Evolutionary conservation across 2,329 filamentous ascomycete species (phyloP), one percentile per base, ranked within the genome.

Genomic region (Cytospora leucostoma): DNA sequence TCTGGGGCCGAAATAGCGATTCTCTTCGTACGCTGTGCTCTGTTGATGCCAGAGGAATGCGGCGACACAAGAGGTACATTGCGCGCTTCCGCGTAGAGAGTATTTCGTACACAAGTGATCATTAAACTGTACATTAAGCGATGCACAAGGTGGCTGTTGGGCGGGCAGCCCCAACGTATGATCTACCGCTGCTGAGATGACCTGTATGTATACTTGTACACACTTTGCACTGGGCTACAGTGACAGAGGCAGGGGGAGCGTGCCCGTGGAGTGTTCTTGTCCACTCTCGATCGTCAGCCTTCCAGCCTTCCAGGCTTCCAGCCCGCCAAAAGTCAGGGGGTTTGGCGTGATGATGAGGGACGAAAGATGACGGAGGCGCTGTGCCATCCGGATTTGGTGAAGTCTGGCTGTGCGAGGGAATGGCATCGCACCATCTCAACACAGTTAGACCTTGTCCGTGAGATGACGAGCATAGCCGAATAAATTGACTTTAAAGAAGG

Each of bases 401-500:
- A 32, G 27, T 32, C 49, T 56, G 61, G 27, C 40, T 52, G 60
- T 53, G 53, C 37, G 52, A 55, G 56, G 27, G 56, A 61, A 53
- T 40, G 50, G 40, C 60, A 65, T 62, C 44, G 59, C 59, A 65
- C 59, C 63, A 59, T 60, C 56, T 54, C 21, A 27, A 47, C 44
- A 47, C 44, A 47, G 44, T 10, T 54, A 56, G 54, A 34, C 61
- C 63, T 50, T 63, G 60, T 53, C 54, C 47, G 37, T 56, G 52
- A 65, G 44, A 63, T 63, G 63, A 65, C 56, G 58, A 59, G 63
- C 63, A 65, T 65, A 62, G 58, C 50, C 62, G 53, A 54, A 51
- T 62, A 56, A 12, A 57, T 60, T 60, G 59, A 64, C 47, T n/a
- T 51, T 47, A 59, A 27, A 27, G 60, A 35, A 62, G 60, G n/a